Conservation (phyloP, 2,329 filamentous ascomycete genomes). For the Coleophoma cylindrospora region DNA sequence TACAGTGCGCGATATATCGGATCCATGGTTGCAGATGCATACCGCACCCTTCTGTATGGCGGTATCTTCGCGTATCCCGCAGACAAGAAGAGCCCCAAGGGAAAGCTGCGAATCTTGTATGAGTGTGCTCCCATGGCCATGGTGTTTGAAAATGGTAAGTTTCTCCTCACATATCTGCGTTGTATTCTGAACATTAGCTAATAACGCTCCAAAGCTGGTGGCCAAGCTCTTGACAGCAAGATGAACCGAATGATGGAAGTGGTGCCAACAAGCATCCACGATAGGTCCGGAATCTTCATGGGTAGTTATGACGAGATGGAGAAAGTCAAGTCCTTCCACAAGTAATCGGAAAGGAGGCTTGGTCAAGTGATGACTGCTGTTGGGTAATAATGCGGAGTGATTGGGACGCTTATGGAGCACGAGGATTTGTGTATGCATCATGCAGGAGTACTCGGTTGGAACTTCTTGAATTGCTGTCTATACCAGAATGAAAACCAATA, state of each 20-base stretch:
- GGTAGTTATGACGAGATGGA: constrained; percentile 93
- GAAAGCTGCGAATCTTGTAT: constrained; percentile 94
- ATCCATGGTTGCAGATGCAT: constrained; percentile 97
- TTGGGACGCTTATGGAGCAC: background rate
- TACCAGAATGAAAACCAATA: too few species aligned
- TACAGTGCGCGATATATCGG: constrained; percentile 96
- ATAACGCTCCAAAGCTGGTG: constrained; percentile 61
- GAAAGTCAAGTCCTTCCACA: constrained; percentile 61
- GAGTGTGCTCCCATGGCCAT: constrained; percentile 99
- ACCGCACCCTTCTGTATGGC: constrained; percentile 90
- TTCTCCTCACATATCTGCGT: background rate
- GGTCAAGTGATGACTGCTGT: background rate
- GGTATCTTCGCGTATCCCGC: constrained; percentile 97
- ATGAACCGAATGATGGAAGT: constrained; percentile 90
- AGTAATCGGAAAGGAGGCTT: background rate
- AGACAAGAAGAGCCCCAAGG: constrained; percentile 97
- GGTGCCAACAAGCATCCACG: constrained; percentile 88
- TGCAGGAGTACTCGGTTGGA: background rate
- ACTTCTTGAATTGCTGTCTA: too few species aligned
- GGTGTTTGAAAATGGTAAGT: constrained; percentile 94
- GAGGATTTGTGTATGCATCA: background rate
- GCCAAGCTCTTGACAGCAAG: constrained; percentile 83
- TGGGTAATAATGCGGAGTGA: background rate
- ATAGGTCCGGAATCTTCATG: constrained; percentile 92
- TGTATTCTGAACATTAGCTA: constrained; percentile 14